These are phyloP conservation scores for Nicotiana undulata DNA, from an alignment of 257 asterid genomes.

Conservation along the genomic window DNA sequence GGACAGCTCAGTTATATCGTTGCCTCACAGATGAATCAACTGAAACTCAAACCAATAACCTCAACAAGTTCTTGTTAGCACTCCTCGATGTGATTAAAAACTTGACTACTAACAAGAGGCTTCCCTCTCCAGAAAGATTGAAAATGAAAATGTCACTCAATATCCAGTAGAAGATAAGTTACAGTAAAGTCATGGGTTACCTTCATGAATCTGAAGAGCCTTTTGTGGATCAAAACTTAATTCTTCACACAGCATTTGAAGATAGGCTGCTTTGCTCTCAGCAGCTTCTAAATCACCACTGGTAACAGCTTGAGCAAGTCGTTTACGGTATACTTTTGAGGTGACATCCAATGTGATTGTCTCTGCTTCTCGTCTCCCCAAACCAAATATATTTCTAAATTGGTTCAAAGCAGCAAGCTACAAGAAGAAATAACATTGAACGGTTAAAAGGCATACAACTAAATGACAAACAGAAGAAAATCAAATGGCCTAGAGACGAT, in stretches of 20 bases:
- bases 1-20: neutral
- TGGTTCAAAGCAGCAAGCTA: conserved; percentile 82
- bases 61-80: neutral
- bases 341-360: conserved; percentile 68
- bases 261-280: conserved; percentile 93
- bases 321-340: conserved; percentile 72
- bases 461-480: conserved; percentile 5
- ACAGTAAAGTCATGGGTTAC: conserved; percentile 25
- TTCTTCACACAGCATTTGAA: conserved; percentile 91
- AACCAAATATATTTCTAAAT: conserved; percentile 82
- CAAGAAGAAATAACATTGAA: conserved; percentile 23
- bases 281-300: conserved; percentile 67
- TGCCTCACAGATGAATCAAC: neutral
- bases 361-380: conserved; percentile 90
- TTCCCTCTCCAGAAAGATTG: neutral
- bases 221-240: conserved; percentile 82
- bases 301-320: conserved; percentile 86
- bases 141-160: neutral
- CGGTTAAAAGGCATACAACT: neutral
- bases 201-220: conserved; percentile 90
- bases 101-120: neutral
- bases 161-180: neutral
- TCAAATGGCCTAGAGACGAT: neutral
- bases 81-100: neutral
- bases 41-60: neutral